A percentile compares a stretch with the other conserved stretches of the same genome.
Evolutionary conservation across 164 flowering plant species (phyloP).

Genomic region (Brasenia schreberi): DNA sequence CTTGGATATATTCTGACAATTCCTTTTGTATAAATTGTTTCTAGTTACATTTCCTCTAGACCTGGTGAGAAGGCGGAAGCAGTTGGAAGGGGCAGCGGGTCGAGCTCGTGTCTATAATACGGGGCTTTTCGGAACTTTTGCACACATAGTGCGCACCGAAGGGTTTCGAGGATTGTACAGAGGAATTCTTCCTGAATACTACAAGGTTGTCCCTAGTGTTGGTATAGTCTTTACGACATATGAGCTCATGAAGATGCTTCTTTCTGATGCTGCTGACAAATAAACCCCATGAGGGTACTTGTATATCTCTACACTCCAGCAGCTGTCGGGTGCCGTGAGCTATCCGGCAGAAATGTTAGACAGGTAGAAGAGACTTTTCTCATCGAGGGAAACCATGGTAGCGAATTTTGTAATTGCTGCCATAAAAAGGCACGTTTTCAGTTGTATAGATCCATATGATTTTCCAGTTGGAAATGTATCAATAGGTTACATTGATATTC

Average conservation of each 20-base stretch:
- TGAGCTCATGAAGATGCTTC: constrained; percentile 54
- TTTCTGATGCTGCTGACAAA: constrained; percentile 15
- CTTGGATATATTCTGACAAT: not conserved
- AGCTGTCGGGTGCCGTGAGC: not conserved
- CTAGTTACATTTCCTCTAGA: constrained; percentile 78
- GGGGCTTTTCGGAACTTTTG: constrained; percentile 54
- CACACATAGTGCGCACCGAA: constrained; percentile 45
- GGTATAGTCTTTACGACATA: constrained; percentile 81
- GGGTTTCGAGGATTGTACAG: constrained; percentile 65
- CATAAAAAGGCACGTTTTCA: constrained; percentile 2
- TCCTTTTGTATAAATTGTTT: constrained; percentile 1
- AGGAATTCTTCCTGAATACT: constrained; percentile 79
- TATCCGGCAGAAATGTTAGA: constrained; percentile 4
- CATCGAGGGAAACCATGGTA: constrained; percentile 15
- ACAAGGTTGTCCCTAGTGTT: constrained; percentile 79
- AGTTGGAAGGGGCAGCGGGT: constrained; percentile 81
- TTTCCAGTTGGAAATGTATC: not conserved
- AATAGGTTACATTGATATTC: not conserved
- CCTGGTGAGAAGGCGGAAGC: constrained; percentile 80
- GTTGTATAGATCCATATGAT: not conserved
- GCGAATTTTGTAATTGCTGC: constrained; percentile 43
- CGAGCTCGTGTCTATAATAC: constrained; percentile 53
- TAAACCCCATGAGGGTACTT: not conserved
- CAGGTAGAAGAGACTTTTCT: constrained; percentile 13
- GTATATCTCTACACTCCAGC: not conserved